Conservation (phyloP, 371 early-diverging fungal genomes). For the Zancudomyces culisetae region DNA sequence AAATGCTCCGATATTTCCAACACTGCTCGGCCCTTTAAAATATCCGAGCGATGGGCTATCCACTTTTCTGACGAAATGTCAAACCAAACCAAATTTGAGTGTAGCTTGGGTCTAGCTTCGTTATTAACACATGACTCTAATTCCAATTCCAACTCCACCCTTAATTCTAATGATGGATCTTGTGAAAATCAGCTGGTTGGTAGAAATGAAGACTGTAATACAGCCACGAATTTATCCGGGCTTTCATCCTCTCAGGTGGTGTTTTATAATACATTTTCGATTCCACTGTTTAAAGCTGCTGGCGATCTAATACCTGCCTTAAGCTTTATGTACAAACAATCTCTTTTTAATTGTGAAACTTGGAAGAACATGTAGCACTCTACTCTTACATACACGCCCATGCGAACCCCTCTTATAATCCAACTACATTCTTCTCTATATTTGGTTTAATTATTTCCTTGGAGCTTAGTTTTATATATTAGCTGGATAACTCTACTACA, state of each 20-base stretch:
- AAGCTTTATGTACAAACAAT: constrained; percentile 17
- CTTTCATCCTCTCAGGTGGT: constrained; percentile 33
- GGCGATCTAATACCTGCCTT: constrained; percentile 30
- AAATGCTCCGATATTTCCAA: constrained; percentile 76
- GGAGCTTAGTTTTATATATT: no score
- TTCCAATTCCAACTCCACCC: constrained; percentile 10
- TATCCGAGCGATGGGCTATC: constrained; percentile 23
- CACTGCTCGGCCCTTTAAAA: constrained; percentile 20
- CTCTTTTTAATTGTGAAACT: no score
- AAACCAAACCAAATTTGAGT: constrained; percentile 19
- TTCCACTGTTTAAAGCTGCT: constrained; percentile 40
- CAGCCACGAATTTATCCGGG: no score
- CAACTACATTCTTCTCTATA: no score
- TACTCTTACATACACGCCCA: no score
- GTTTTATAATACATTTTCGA: constrained; percentile 44
- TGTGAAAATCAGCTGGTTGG: no score
- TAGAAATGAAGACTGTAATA: no score
- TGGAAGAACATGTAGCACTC: no score
- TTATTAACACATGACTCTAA: no score
- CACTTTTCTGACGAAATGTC: constrained; percentile 18
- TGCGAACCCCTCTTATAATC: no score
- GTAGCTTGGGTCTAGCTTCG: constrained; percentile 17
- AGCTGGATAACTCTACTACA: no score
- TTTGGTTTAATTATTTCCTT: no score
- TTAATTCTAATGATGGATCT: constrained; percentile 10